These are phyloP conservation scores for Nigrograna mackinnonii DNA, from an alignment of 2,329 filamentous ascomycete genomes.

Conservation along the genomic window DNA sequence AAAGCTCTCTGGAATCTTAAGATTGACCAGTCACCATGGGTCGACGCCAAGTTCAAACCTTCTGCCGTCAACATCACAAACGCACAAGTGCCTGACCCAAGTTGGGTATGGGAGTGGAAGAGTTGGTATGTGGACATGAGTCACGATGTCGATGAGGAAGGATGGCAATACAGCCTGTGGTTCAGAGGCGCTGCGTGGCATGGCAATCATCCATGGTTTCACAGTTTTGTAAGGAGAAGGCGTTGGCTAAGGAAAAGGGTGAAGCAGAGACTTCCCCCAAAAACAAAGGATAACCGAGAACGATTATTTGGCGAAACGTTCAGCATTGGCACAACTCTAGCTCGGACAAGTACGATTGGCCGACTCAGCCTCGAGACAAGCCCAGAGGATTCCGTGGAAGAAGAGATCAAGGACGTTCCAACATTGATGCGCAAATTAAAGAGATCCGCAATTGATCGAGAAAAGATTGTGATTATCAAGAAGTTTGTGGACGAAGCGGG, in stretches of 20 bases:
- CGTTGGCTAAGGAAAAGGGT: slow-evolving; percentile 84
- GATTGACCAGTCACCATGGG: slow-evolving; percentile 86
- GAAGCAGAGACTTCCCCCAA: slow-evolving; percentile 57
- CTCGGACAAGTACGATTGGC: slow-evolving; percentile 39
- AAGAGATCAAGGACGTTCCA: slow-evolving; percentile 67
- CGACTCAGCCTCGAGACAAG: slow-evolving; percentile 46
- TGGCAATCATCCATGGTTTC: slow-evolving; percentile 84
- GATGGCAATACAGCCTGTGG: slow-evolving; percentile 95
- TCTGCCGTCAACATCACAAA: slow-evolving; percentile 75
- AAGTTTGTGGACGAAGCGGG: slow-evolving; percentile 79
- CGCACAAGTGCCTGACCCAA: slow-evolving; percentile 90
- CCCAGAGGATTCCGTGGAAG: slow-evolving; percentile 44
- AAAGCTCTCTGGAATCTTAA: slow-evolving; percentile 74
- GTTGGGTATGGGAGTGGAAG: slow-evolving; percentile 87
- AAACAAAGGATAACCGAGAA: slow-evolving; percentile 34
- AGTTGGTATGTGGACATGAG: slow-evolving; percentile 77
- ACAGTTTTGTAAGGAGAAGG: slow-evolving; percentile 88
- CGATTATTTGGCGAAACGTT: slow-evolving; percentile 42
- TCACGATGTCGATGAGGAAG: slow-evolving; percentile 82
- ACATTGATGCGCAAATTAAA: slow-evolving; percentile 72
- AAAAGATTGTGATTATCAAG: slow-evolving; percentile 83
- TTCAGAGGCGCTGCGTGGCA: slow-evolving; percentile 76
- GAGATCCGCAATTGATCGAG: slow-evolving; percentile 77
- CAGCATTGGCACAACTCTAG: slow-evolving; percentile 40
- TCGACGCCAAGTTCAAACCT: slow-evolving; percentile 62